phyloP scores from a whole-genome alignment of 2,329 filamentous ascomycete species.

The Myriosclerotinia duriaeana region DNA sequence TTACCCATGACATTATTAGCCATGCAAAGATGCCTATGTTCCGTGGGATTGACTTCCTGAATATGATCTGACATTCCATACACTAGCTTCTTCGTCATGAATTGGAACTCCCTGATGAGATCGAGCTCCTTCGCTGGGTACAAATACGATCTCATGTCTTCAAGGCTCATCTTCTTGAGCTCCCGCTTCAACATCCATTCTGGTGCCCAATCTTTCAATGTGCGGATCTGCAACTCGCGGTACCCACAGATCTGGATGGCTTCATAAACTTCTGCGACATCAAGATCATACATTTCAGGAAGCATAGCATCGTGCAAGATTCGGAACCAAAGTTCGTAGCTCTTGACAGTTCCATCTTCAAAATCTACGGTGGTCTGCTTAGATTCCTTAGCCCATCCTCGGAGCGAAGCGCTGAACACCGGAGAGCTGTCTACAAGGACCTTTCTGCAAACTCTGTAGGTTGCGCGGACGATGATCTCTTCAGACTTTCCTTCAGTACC shows the following conservation, averaged over 20 bases:
- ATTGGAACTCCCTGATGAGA: slow-evolving; percentile 11
- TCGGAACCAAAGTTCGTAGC: slow-evolving; percentile 28
- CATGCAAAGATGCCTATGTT: not conserved
- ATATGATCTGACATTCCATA: not conserved
- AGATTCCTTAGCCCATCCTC: slow-evolving; percentile 12
- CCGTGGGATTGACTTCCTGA: slow-evolving; percentile 7
- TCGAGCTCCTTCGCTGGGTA: slow-evolving; percentile 27
- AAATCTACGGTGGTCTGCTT: slow-evolving; percentile 18
- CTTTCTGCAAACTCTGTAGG: slow-evolving; percentile 24
- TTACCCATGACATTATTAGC: not conserved
- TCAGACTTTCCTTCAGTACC: not conserved
- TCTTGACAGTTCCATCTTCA: slow-evolving; percentile 24
- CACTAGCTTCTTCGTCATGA: not conserved
- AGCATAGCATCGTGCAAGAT: slow-evolving; percentile 25
- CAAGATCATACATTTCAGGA: slow-evolving; percentile 17
- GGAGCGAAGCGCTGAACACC: slow-evolving; percentile 21
- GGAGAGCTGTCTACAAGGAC: slow-evolving; percentile 23
- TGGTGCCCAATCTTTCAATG: slow-evolving; percentile 25
- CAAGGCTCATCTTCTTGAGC: not conserved
- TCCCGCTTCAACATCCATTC: slow-evolving; percentile 10
- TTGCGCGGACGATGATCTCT: slow-evolving; percentile 9
- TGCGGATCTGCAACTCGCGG: slow-evolving; percentile 16
- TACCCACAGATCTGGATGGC: slow-evolving; percentile 24
- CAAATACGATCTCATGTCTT: slow-evolving; percentile 18
- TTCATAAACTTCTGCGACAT: slow-evolving; percentile 24